These are phyloP conservation scores for Nannizziopsis barbatae DNA, from an alignment of 2,329 filamentous ascomycete genomes.

Conservation along the genomic window DNA sequence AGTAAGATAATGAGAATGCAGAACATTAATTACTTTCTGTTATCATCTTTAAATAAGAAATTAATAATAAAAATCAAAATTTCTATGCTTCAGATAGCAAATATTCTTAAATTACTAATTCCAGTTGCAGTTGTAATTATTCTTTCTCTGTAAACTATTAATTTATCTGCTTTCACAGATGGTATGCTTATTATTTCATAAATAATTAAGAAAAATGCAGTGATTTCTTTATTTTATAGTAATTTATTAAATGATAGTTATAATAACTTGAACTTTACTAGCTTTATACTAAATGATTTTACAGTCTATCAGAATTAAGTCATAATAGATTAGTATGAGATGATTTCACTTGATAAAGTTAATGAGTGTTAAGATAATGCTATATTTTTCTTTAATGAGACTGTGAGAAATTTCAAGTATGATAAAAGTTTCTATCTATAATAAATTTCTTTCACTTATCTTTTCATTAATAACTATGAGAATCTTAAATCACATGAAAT, in stretches of 20 bases:
- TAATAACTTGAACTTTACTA: constrained; percentile 22
- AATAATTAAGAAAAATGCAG: constrained; percentile 23
- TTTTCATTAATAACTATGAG: constrained; percentile 59
- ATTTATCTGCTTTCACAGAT: constrained; percentile 21
- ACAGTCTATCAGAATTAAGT: constrained; percentile 40
- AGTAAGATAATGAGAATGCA: no score
- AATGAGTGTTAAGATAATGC: constrained; percentile 29
- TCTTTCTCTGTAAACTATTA: constrained; percentile 16
- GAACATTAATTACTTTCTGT: no score
- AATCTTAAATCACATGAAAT: constrained; percentile 37
- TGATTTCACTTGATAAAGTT: constrained; percentile 47
- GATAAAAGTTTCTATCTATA: constrained; percentile 40
- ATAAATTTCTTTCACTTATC: constrained; percentile 44
- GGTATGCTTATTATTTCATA: constrained; percentile 16
- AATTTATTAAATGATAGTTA: constrained; percentile 9
- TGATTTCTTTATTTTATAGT: constrained; percentile 22
- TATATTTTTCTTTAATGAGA: constrained; percentile 49
- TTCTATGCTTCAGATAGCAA: no score
- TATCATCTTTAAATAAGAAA: no score
- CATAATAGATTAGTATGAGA: constrained; percentile 36
- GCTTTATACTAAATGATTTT: constrained; percentile 49
- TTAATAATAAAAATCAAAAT: no score
- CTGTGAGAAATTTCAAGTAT: constrained; percentile 29
- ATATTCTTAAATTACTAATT: background rate
- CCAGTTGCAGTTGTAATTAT: constrained; percentile 1